These are phyloP conservation scores for Castanopsis chinensis DNA, from an alignment of 306 rosid species.

Conservation along the genomic window DNA sequence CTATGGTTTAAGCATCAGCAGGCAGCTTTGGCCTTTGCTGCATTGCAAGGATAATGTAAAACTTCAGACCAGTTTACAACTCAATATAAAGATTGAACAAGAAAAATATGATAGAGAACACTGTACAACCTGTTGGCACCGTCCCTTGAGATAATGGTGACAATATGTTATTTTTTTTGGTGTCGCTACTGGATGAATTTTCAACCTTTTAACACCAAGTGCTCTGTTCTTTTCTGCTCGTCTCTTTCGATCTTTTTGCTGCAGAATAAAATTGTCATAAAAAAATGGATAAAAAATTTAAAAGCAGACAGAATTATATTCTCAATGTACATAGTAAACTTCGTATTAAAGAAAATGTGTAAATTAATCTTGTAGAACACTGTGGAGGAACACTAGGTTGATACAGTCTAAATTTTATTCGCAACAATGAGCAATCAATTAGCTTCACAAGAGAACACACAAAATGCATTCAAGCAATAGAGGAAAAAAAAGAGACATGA, in stretches of 20 bases:
- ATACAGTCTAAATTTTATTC: background rate
- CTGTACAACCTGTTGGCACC: slow-evolving; percentile 68
- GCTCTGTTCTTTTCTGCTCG: slow-evolving; percentile 67
- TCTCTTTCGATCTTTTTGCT: slow-evolving; percentile 52
- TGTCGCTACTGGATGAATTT: slow-evolving; percentile 45
- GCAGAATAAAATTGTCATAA: slow-evolving; percentile 21
- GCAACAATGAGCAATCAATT: background rate
- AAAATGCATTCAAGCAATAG: slow-evolving; percentile 5
- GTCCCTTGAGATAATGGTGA: slow-evolving; percentile 72
- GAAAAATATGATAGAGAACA: slow-evolving; percentile 1
- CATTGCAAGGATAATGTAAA: background rate
- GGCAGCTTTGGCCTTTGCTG: background rate
- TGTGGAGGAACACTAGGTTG: background rate
- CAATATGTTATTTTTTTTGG: slow-evolving; percentile 51
- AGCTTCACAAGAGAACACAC: slow-evolving; percentile 1
- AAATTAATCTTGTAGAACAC: background rate
- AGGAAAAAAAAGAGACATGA: slow-evolving; percentile 3
- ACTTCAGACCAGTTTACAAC: background rate
- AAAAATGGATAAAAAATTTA: slow-evolving; percentile 12
- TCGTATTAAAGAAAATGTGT: background rate
- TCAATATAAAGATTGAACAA: background rate
- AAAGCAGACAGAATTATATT: background rate
- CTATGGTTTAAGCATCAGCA: background rate
- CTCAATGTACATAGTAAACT: background rate
- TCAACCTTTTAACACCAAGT: slow-evolving; percentile 75